A percentile compares a stretch with the other conserved stretches of the same genome.
phyloP scores from a whole-genome alignment of 2,329 filamentous ascomycete species.

The Immersiporthe knoxdaviesiana region DNA sequence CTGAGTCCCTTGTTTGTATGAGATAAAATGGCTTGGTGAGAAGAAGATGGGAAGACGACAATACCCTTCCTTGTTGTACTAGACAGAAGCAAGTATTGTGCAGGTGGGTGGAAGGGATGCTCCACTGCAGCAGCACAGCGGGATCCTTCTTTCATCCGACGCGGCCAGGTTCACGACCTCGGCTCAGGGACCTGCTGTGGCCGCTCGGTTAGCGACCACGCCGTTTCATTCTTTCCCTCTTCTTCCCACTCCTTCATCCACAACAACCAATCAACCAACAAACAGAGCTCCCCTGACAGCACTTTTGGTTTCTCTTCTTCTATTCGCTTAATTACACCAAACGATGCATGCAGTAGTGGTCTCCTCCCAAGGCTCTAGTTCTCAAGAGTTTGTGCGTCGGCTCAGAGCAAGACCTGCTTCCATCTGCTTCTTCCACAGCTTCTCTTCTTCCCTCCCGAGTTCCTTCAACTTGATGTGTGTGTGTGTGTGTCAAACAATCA shows the following conservation, averaged over 20 bases:
- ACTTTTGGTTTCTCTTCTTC: background rate
- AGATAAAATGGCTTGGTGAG: background rate
- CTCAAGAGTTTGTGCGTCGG: too few relatives aligned
- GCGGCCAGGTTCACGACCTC: background rate
- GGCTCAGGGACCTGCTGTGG: too few relatives aligned
- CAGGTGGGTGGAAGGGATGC: background rate
- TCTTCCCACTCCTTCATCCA: background rate
- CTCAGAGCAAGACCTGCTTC: too few relatives aligned
- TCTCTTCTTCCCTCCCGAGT: too few relatives aligned
- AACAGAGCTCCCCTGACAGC: background rate
- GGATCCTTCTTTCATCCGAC: background rate
- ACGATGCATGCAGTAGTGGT: too few relatives aligned
- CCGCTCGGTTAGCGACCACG: background rate
- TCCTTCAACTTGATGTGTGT: too few relatives aligned
- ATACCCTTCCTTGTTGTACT: too few relatives aligned
- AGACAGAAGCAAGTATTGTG: too few relatives aligned
- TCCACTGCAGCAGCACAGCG: background rate
- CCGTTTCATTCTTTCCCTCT: background rate
- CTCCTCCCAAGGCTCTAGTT: background rate
- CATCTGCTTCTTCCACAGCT: too few relatives aligned
- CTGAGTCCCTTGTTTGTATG: background rate
- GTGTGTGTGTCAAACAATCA: too few relatives aligned
- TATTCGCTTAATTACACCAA: background rate
- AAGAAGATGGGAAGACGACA: background rate
- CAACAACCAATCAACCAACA: background rate